Base-by-base conservation (phyloP, 2,329 filamentous ascomycete genomes). In the Xylaria sp. region DNA sequence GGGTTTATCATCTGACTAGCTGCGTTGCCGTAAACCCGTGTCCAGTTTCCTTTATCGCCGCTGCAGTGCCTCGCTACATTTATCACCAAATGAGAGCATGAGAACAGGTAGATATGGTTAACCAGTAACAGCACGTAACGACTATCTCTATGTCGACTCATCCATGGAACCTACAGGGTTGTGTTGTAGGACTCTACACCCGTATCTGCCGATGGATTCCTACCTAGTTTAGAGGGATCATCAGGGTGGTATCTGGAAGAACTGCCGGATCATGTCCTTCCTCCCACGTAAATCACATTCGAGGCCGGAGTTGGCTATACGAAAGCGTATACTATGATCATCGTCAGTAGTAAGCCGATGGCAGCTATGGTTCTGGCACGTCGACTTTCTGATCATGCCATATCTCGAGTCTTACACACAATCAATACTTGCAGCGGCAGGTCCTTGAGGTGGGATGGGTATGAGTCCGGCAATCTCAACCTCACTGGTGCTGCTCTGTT, bases 331-430 rank as follows among this genome's bases (percentile, higher is more conserved):
- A 49, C 50, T 39, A 43, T 29, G 39, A 3, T 43, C 9, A 18
- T 54, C 56, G 49, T 47, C 44, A 39, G 29, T 60, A 60, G 58
- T 60, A 60, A 60, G 58, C 58, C 52, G 55, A 18, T 5, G 49
- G 39, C 24, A 24, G 8, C 24, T 24, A 11, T 19, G 20, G 21
- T 46, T 43, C 22, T 39, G 43, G 29, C 18, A 20, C 45, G 18
- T 18, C 39, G 50, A 46, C 48, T 41, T 19, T 26, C 20, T 39
- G 44, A 39, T 45, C 42, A 21, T 44, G n/a, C n/a, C 21, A 37
- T 42, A 44, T 29, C 34, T 41, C 42, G 37, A 37, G 19, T 21
- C 13, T 18, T 42, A 11, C 19, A 13, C 22, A 37, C 21, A 24
- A 37, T 19, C 34, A 50, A 22, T 40, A 42, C 47, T 37, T 17